These are phyloP conservation scores for Colletotrichum musae DNA, from an alignment of 2,329 filamentous ascomycete species.

Conservation along the genomic window DNA sequence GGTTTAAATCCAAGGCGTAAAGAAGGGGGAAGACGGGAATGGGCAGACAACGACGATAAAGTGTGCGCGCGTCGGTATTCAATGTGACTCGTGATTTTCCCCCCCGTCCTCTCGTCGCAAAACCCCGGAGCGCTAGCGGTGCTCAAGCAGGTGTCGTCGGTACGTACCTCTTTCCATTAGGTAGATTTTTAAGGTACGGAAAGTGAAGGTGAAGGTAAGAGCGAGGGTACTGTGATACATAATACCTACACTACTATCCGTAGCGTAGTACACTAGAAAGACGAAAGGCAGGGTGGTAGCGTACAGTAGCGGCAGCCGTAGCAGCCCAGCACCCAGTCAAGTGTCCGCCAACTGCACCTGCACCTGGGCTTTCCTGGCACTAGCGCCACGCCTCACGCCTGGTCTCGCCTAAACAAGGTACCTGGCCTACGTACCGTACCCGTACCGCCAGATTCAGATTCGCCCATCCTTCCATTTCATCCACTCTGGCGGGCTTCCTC, in stretches of 20 bases:
- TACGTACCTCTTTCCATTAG: slow-evolving; percentile 13
- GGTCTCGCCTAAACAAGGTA: slow-evolving; percentile 43
- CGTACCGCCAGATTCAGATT: slow-evolving; percentile 40
- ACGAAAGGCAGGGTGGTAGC: slow-evolving; percentile 4
- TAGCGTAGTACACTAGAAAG: background rate
- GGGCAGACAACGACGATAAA: too few species aligned
- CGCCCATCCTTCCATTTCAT: slow-evolving; percentile 41
- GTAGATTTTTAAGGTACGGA: background rate
- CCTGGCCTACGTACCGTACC: slow-evolving; percentile 34
- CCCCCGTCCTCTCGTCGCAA: slow-evolving; percentile 17
- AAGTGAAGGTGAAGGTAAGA: slow-evolving; percentile 9
- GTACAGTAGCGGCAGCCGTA: background rate
- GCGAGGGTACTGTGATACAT: too few species aligned
- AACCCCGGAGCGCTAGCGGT: slow-evolving; percentile 10
- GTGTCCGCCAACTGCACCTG: slow-evolving; percentile 16
- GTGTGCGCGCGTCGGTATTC: too few species aligned
- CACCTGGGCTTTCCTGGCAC: slow-evolving; percentile 36
- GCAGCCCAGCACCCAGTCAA: slow-evolving; percentile 8
- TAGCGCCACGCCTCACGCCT: slow-evolving; percentile 41
- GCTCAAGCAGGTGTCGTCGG: slow-evolving; percentile 5
- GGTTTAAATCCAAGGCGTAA: background rate
- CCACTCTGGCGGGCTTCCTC: slow-evolving; percentile 41
- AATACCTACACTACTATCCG: too few species aligned
- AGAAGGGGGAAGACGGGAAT: too few species aligned
- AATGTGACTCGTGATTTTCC: too few species aligned